A percentile compares a stretch with the other conserved stretches of the same genome.
These are phyloP conservation scores for Alternaria sp. DNA, from an alignment of 2,329 filamentous ascomycete species.

Conservation along the genomic window DNA sequence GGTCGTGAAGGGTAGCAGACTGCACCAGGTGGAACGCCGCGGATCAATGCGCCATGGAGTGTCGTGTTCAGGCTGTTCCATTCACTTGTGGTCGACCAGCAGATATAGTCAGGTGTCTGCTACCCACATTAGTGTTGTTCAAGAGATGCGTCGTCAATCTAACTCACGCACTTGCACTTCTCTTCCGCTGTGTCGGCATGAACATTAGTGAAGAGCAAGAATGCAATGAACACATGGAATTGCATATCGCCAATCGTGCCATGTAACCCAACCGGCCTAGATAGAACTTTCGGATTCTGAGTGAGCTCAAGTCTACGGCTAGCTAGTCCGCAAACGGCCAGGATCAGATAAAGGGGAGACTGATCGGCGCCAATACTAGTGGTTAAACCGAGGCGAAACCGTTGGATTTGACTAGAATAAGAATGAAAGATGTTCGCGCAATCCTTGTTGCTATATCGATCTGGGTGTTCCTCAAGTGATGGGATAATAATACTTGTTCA, in stretches of 20 bases:
- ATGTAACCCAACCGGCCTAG: not conserved
- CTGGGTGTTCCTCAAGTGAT: not conserved
- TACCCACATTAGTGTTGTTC: not conserved
- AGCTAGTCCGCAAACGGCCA: not conserved
- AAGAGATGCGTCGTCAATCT: no score
- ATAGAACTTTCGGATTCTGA: not conserved
- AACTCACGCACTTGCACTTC: conserved; percentile 37
- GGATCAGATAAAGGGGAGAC: not conserved
- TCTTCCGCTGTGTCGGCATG: not conserved
- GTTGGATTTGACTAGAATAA: not conserved
- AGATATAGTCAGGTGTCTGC: conserved; percentile 25
- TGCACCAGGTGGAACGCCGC: conserved; percentile 32
- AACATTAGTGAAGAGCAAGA: not conserved
- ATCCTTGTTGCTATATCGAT: not conserved
- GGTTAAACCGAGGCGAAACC: not conserved
- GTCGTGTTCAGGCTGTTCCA: conserved; percentile 36
- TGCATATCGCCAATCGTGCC: not conserved
- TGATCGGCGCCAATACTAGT: not conserved
- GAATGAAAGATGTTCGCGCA: not conserved
- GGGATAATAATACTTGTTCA: not conserved
- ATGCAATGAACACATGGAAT: not conserved
- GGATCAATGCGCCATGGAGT: conserved; percentile 33
- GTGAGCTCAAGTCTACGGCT: not conserved
- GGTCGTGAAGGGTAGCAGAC: conserved; percentile 40
- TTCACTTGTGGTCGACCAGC: conserved; percentile 35